Percentiles rank a stretch among this genome's conserved stretches.
These are phyloP conservation scores for Fusarium miscanthi DNA, from an alignment of 2,329 filamentous ascomycete genomes.

Conservation along the genomic window DNA sequence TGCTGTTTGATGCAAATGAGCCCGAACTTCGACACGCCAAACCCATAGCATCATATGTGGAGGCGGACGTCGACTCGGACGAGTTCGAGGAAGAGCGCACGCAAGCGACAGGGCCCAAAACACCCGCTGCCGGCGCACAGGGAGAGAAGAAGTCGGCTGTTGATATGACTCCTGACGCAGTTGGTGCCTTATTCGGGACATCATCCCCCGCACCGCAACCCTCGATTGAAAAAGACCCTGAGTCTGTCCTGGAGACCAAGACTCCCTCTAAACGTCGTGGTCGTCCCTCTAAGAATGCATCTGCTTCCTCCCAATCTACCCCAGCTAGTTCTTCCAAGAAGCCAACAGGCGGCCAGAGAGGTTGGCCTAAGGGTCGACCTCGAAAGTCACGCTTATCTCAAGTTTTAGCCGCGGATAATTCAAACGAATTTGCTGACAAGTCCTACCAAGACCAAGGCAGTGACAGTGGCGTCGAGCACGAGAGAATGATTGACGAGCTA, in stretches of 20 bases:
- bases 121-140: constrained; percentile 6
- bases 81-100: constrained; percentile 58
- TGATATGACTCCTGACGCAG: constrained; percentile 55
- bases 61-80: constrained; percentile 57
- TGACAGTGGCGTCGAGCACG: constrained; percentile 29
- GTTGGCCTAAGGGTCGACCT: constrained; percentile 46
- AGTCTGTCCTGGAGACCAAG: constrained; percentile 1
- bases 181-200: constrained; percentile 45
- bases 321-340: constrained; percentile 21
- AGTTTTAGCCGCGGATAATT: constrained; percentile 6
- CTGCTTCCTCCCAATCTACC: background rate
- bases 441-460: background rate
- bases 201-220: constrained; percentile 1
- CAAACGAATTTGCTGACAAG: background rate
- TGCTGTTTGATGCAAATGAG: constrained; percentile 57
- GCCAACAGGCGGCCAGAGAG: constrained; percentile 41
- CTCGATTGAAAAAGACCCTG: background rate
- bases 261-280: constrained; percentile 42
- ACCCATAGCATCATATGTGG: constrained; percentile 63
- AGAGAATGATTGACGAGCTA: constrained; percentile 29
- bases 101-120: constrained; percentile 25
- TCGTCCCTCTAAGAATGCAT: constrained; percentile 49
- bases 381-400: constrained; percentile 40
- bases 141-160: constrained; percentile 44
- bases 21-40: constrained; percentile 64